Percentiles rank a stretch among this genome's conserved stretches.
These are phyloP conservation scores for Mariannaea sp. DNA, from an alignment of 2,329 filamentous ascomycete genomes.

Conservation along the genomic window DNA sequence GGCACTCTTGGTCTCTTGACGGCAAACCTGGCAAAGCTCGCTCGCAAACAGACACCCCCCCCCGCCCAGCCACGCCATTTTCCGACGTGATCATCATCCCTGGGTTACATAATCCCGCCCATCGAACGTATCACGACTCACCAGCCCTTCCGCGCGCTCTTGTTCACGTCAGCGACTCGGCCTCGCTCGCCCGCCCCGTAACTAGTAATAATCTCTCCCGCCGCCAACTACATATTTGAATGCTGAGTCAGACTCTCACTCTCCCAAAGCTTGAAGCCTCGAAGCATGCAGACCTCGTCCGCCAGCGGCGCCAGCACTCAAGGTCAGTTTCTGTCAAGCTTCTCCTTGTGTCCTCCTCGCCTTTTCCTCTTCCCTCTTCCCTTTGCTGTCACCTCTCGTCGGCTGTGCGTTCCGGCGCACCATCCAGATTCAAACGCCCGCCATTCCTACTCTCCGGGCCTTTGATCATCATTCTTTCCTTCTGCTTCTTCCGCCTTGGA, in stretches of 20 bases:
- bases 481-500: not conserved
- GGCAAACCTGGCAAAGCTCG: no score
- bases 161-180: constrained; percentile 37
- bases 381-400: constrained; percentile 24
- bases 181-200: constrained; percentile 34
- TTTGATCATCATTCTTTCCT: not conserved
- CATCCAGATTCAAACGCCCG: not conserved
- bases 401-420: constrained; percentile 11
- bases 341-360: constrained; percentile 20
- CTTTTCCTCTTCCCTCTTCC: constrained; percentile 12
- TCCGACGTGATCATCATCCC: constrained; percentile 31
- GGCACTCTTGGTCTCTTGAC: no score
- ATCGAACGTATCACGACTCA: constrained; percentile 31
- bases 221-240: constrained; percentile 35
- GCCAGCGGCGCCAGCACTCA: constrained; percentile 41
- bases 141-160: constrained; percentile 32
- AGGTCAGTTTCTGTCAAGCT: constrained; percentile 38
- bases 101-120: constrained; percentile 39
- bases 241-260: constrained; percentile 44
- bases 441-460: constrained; percentile 4
- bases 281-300: constrained; percentile 42
- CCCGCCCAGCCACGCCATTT: constrained; percentile 40
- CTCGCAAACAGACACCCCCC: constrained; percentile 6
- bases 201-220: constrained; percentile 39
- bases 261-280: constrained; percentile 35